Evolutionary conservation across 2,329 filamentous ascomycete species (phyloP), one percentile per base, ranked within the genome.

Genomic region (Ophiostoma novo-ulmi): DNA sequence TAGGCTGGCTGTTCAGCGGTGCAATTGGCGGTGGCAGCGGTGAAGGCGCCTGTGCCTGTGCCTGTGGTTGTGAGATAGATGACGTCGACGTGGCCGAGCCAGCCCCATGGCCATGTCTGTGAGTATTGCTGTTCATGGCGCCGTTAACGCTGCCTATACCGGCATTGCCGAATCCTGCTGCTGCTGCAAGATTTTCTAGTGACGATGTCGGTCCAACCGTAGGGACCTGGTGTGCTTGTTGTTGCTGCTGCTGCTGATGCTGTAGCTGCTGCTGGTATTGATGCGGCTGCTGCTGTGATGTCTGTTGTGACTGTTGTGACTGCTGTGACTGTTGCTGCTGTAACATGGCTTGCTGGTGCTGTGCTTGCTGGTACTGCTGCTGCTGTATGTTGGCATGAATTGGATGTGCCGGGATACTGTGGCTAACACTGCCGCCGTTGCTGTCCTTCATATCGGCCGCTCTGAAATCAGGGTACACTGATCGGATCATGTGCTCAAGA

Each of bases 271-370:
- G 48, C 4, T 63, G 17, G 20, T 70, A 65, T 10, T 38, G 38
- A 3, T 31, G 58, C 20, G 67, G 67, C 48, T 71, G 70, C 14
- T 66, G 66, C 8, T n/a, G 55, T 22, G 20, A 31, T 48, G 20
- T n/a, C 26, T 41, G 67, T 48, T 55, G 41, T 52, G 44, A 39
- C 76, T 78, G 75, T 77, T 78, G 75, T 55, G 48, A n/a, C 35
- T 61, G 48, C 36, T 63, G 68, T 63, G 3, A 7, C 35, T 22
- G 68, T 5, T 26, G 48, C 2, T 44, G 35, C 22, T 61, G 68
- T 20, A 31, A 35, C 36, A 26, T 61, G 55, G 22, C n/a, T 61
- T 65, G 63, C 14, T 65, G 31, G 4, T 39, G 63, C 36, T 66
- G 35, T 22, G 20, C 6, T 8, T 39, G 63, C 36, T 41, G 64